Evolutionary conservation across 78 protist genomes (phyloP).

Genomic region (Isochrysis galbana): DNA sequence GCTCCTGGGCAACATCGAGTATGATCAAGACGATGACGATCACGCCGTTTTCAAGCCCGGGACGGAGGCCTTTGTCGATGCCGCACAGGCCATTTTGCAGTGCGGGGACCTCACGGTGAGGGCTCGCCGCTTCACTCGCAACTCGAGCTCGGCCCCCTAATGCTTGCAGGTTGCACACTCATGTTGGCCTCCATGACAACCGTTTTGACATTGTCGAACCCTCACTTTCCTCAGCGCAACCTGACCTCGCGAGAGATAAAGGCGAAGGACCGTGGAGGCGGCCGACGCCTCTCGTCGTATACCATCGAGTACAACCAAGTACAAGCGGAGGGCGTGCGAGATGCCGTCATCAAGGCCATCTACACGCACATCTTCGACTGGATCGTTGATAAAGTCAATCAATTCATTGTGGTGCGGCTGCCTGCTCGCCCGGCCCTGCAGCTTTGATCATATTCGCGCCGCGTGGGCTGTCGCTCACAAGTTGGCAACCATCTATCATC

Average conservation of each 20-base stretch:
- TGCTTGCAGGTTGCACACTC: too few species aligned
- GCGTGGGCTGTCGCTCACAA: too few species aligned
- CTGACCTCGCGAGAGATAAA: background rate
- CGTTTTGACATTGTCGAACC: too few species aligned
- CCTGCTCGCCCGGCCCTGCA: too few species aligned
- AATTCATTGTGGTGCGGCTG: background rate
- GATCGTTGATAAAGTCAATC: conserved; percentile 75
- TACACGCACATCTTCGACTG: conserved; percentile 86
- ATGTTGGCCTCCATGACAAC: too few species aligned
- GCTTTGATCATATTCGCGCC: too few species aligned
- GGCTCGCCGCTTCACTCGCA: too few species aligned
- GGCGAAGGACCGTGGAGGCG: background rate
- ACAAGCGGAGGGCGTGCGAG: conserved; percentile 77
- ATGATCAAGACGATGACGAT: background rate
- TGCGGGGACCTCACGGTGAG: background rate
- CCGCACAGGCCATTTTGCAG: background rate
- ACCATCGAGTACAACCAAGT: background rate
- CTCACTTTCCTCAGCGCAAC: too few species aligned
- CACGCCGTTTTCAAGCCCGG: background rate
- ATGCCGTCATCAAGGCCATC: conserved; percentile 90
- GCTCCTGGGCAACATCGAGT: background rate
- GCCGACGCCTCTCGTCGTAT: background rate
- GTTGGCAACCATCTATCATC: too few species aligned
- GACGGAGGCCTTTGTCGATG: background rate
- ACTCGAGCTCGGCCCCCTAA: background rate